Evolutionary conservation across 257 asterid species (phyloP).

Genomic region (Capsicum rhomboideum): DNA sequence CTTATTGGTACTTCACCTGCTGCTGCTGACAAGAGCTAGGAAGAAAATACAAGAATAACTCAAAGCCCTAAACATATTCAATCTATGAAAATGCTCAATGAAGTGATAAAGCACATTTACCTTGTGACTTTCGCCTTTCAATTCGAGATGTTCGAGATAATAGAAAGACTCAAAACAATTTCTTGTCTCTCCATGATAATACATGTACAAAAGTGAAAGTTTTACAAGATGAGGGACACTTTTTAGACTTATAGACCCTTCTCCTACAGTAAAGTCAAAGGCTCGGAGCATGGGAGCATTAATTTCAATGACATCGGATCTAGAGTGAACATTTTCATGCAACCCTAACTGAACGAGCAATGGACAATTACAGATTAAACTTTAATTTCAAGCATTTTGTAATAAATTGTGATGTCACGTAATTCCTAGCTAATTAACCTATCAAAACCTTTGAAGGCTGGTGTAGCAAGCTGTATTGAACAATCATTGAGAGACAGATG

Average conservation of each 20-base stretch:
- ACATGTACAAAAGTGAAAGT: no score
- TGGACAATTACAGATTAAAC: neutral
- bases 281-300: no score
- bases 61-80: neutral
- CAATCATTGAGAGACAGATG: neutral
- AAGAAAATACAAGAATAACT: no score
- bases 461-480: neutral
- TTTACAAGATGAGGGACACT: no score
- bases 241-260: no score
- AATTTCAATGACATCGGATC: no score
- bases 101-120: neutral
- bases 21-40: neutral
- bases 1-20: neutral
- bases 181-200: no score
- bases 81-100: neutral
- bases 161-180: no score
- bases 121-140: neutral
- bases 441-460: neutral
- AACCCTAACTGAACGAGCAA: neutral
- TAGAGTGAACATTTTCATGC: neutral
- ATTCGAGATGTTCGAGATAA: neutral
- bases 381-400: neutral
- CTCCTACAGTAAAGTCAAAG: no score
- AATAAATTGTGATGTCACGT: no score
- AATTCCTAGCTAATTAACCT: neutral